Conservation (phyloP, 768 basidiomycete genomes). For the Pleurotus sapidus region DNA sequence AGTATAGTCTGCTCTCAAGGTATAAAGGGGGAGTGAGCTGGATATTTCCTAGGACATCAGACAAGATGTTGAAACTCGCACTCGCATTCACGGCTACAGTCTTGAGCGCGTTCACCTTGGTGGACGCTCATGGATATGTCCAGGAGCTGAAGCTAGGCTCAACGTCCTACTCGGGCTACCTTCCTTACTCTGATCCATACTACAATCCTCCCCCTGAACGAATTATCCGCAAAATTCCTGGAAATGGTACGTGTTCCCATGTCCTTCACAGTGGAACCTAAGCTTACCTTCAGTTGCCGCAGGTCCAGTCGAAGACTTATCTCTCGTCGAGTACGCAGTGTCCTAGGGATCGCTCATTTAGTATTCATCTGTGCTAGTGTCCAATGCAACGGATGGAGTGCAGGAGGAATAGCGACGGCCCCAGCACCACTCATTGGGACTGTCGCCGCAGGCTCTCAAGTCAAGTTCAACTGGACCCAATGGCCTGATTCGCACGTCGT, state of each 20-base stretch:
- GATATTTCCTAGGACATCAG: neutral
- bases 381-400: constrained; percentile 30
- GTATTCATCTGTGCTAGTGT: constrained; percentile 13
- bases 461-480: constrained; percentile 41
- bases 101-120: constrained; percentile 14
- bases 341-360: neutral
- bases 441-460: constrained; percentile 35
- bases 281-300: neutral
- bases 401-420: constrained; percentile 21
- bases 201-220: constrained; percentile 28
- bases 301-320: constrained; percentile 37
- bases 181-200: constrained; percentile 35
- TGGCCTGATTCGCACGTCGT: constrained; percentile 32
- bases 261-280: neutral
- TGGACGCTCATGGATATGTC: constrained; percentile 36
- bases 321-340: constrained; percentile 32
- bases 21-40: neutral
- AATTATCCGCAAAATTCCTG: constrained; percentile 38
- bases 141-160: constrained; percentile 32
- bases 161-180: constrained; percentile 33
- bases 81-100: constrained; percentile 6
- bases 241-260: constrained; percentile 27
- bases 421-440: constrained; percentile 38
- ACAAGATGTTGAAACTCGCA: neutral
- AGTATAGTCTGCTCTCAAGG: neutral